These are phyloP conservation scores for Thuja plicata DNA, from an alignment of 83 land plant species.

Conservation along the genomic window DNA sequence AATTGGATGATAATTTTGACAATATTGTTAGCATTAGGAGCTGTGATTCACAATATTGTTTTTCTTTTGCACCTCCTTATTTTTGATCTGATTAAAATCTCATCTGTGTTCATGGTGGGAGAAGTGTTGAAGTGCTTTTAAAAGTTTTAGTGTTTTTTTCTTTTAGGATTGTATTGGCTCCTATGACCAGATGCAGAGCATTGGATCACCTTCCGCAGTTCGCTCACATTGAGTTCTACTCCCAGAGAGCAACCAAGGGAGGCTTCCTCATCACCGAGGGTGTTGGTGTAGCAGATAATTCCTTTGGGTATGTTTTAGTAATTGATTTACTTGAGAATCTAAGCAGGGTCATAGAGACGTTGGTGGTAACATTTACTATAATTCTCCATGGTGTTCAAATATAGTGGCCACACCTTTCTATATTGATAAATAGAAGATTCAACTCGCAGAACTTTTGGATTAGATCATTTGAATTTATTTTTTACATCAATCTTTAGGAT, in stretches of 20 bases:
- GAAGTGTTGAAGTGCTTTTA: not conserved
- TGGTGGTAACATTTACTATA: not conserved
- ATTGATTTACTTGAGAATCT: not conserved
- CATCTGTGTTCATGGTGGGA: too few species aligned
- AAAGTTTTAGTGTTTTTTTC: not conserved
- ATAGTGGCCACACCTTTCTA: not conserved
- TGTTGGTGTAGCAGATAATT: constrained; percentile 48
- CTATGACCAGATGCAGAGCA: constrained; percentile 41
- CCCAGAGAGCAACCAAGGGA: constrained; percentile 67
- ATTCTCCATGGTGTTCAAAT: not conserved
- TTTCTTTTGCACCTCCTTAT: too few species aligned
- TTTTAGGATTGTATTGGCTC: not conserved
- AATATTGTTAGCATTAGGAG: too few species aligned
- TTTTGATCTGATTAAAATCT: too few species aligned
- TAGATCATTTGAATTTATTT: too few species aligned
- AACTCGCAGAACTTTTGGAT: not conserved
- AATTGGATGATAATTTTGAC: too few species aligned
- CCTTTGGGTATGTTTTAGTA: not conserved
- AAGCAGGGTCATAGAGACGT: not conserved
- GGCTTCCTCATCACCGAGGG: constrained; percentile 81
- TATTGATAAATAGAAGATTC: too few species aligned
- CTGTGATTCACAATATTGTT: too few species aligned
- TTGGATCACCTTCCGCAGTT: constrained; percentile 46
- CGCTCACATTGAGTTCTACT: constrained; percentile 53
- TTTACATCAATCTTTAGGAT: too few species aligned